Evolutionary conservation across 352 stramenopile genomes (phyloP), one percentile per base, ranked within the genome.

Genomic region (Pythium rishiriense): DNA sequence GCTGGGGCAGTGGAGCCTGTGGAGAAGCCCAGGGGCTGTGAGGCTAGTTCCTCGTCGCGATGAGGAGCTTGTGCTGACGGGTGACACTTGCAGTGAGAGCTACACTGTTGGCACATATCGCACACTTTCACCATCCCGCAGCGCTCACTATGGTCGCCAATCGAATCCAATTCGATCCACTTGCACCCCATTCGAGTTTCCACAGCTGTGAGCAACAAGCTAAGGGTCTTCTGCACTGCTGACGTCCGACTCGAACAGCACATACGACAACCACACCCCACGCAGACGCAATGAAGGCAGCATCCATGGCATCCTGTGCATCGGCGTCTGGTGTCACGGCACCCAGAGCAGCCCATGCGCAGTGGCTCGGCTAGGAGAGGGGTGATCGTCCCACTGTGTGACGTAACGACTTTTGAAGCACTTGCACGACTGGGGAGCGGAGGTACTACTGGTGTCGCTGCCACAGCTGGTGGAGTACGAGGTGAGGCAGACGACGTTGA

Each of bases 251-350:
- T 85, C 6, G 79, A 87, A 47, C 79, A 83, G 70, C 84, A 93
- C 76, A 90, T 84, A n/a, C 81, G 76, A 37, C 84, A 93, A 12
- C 76, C 75, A 54, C 84, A 93, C 31, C 73, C 77, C 35, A 88
- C 66, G 64, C 84, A 93, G 17, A 84, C 74, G 21, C 84, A 93
- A 65, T 93, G 84, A 22, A 87, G 62, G 47, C 78, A 89, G 57
- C 84, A 93, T 1, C 77, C 78, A 8, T 67, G 76, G 53, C 84
- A 93, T 9, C 76, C 76, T 0, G 80, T 88, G 39, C 84, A 93
- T 25, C 81, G 77, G 9, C 81, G 76, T 4, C 78, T 76, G 9
- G 76, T 49, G 56, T 93, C 80, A 10, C 78, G 78, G 33, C 84
- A 93, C 0, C 79, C 79, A 22, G 76, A 79, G 29, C 83, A 93